These are phyloP conservation scores for Paraleonurus japonicus DNA, from an alignment of 257 asterid genomes.

Conservation along the genomic window DNA sequence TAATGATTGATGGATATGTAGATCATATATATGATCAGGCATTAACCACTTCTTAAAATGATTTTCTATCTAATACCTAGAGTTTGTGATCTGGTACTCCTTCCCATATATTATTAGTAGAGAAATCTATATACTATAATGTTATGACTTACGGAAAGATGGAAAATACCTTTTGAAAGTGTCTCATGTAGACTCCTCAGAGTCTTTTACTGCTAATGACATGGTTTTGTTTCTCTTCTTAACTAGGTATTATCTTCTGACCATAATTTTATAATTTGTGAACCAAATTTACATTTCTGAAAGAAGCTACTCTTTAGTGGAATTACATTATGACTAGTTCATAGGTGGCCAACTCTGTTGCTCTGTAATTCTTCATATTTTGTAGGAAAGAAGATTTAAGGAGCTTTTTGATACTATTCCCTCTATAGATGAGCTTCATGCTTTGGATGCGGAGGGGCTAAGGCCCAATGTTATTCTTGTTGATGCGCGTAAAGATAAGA, in stretches of 20 bases:
- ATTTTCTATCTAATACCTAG: neutral
- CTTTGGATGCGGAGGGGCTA: constrained; percentile 77
- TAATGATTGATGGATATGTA: neutral
- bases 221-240: constrained; percentile 6
- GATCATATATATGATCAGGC: neutral
- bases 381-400: constrained; percentile 93
- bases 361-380: constrained; percentile 31
- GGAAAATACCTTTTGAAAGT: too few species aligned
- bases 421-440: constrained; percentile 71
- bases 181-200: too few species aligned
- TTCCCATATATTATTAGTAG: neutral
- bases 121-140: neutral
- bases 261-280: neutral
- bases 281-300: constrained; percentile 17
- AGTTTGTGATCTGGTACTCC: neutral
- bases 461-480: constrained; percentile 80
- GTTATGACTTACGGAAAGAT: too few species aligned
- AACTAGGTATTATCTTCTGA: neutral
- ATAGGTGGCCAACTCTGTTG: constrained; percentile 10
- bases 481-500: constrained; percentile 81
- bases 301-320: neutral
- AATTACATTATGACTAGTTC: neutral
- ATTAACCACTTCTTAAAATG: neutral
- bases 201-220: neutral
- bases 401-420: constrained; percentile 83